These are phyloP conservation scores for Phytopythium ostracodes DNA, from an alignment of 352 stramenopile genomes.

Conservation along the genomic window DNA sequence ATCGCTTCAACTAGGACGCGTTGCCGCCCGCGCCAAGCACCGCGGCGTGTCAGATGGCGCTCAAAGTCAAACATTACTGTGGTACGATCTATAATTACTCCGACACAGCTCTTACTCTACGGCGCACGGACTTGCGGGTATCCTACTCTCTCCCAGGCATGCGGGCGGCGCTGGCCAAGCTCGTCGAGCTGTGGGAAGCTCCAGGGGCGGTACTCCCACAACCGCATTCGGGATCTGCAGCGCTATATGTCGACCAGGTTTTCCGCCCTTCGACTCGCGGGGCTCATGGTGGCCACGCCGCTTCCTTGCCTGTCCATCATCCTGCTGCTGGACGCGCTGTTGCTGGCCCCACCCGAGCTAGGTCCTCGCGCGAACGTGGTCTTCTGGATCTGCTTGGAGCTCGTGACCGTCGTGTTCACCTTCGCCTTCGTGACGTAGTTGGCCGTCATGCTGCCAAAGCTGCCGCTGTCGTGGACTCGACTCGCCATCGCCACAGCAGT, in stretches of 20 bases:
- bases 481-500: not conserved
- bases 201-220: not conserved
- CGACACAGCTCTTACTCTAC: no score
- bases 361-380: not conserved
- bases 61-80: no score
- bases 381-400: not conserved
- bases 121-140: no score
- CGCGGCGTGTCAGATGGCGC: no score
- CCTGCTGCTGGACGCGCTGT: not conserved
- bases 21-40: no score
- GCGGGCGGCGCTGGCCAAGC: not conserved
- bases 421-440: not conserved
- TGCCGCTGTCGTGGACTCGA: no score
- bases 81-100: no score
- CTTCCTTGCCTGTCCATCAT: not conserved
- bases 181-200: not conserved
- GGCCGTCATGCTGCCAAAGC: no score
- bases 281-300: not conserved
- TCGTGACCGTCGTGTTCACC: not conserved
- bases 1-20: no score
- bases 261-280: not conserved
- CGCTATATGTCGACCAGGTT: not conserved
- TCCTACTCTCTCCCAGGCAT: no score
- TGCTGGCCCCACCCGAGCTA: not conserved
- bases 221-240: not conserved